phyloP scores from a whole-genome alignment of 176 grass and related monocot species.

The Urochloa ruziziensis region DNA sequence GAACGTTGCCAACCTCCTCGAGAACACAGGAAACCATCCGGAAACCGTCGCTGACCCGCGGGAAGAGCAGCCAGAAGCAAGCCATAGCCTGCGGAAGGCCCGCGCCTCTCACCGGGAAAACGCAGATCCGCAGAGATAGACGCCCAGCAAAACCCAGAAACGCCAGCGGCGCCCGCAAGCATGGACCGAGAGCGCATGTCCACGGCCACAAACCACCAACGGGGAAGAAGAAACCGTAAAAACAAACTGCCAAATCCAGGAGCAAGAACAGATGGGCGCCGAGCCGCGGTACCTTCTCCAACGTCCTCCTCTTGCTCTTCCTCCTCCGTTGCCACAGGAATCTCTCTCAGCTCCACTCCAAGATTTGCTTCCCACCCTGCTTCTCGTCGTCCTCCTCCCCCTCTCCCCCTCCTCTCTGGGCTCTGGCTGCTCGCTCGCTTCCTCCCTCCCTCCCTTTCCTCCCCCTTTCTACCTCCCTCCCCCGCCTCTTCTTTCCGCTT shows the following conservation, averaged over 20 bases:
- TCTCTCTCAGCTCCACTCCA: neutral
- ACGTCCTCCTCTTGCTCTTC: neutral
- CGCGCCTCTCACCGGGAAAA: neutral
- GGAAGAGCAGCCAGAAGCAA: neutral
- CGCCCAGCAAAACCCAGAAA: neutral
- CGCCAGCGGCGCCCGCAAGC: neutral
- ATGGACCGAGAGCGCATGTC: neutral
- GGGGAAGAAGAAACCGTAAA: neutral
- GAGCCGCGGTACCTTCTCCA: neutral
- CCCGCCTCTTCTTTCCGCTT: conserved; percentile 28
- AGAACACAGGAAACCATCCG: neutral
- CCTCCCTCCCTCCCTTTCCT: neutral
- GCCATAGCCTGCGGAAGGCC: neutral
- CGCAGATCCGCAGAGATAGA: conserved; percentile 9
- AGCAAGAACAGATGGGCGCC: neutral
- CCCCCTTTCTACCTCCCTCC: conserved; percentile 1
- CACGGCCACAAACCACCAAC: neutral
- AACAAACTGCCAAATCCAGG: conserved; percentile 9
- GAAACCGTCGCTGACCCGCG: neutral
- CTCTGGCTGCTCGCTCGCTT: neutral
- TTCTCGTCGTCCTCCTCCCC: neutral
- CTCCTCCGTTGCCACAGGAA: neutral
- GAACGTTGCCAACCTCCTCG: neutral
- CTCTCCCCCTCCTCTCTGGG: neutral
- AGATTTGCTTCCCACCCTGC: neutral